Evolutionary conservation across 805 yeast species (phyloP).

Genomic region (Hyphopichia homilentoma): DNA sequence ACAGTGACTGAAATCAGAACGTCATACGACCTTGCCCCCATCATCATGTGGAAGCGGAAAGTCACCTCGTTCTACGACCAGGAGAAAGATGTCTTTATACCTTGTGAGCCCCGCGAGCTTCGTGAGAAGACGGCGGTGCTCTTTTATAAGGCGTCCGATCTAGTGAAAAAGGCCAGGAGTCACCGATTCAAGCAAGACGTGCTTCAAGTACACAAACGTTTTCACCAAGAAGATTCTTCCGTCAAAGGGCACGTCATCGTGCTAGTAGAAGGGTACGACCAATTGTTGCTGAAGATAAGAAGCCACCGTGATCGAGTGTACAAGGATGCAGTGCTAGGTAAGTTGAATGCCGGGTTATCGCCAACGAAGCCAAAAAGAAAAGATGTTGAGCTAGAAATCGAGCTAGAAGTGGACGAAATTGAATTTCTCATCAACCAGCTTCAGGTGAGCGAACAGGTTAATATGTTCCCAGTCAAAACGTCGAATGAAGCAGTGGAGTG

Average conservation of each 20-base stretch:
- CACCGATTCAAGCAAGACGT: conserved; percentile 7
- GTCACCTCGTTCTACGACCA: conserved; percentile 47
- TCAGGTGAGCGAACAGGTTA: conserved; percentile 46
- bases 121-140: conserved; percentile 45
- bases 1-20: conserved; percentile 21
- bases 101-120: conserved; percentile 37
- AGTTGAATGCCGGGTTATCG: conserved; percentile 6
- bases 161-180: conserved; percentile 23
- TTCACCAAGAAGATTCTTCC: conserved; percentile 1
- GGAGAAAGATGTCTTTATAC: conserved; percentile 50
- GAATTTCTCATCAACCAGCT: conserved; percentile 39
- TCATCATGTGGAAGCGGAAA: conserved; percentile 50
- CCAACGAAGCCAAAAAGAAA: conserved; percentile 5
- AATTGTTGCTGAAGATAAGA: conserved; percentile 40
- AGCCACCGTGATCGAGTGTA: conserved; percentile 45
- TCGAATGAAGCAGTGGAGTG: conserved; percentile 46
- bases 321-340: conserved; percentile 29
- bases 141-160: conserved; percentile 44
- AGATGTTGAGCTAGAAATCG: conserved; percentile 1
- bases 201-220: conserved; percentile 1
- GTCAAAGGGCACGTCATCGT: conserved; percentile 29
- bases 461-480: conserved; percentile 48
- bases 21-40: conserved; percentile 27
- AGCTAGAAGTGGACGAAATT: conserved; percentile 27
- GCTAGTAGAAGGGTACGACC: conserved; percentile 48